phyloP scores from a whole-genome alignment of 176 grass and related monocot species.

The Ananas comosus region DNA sequence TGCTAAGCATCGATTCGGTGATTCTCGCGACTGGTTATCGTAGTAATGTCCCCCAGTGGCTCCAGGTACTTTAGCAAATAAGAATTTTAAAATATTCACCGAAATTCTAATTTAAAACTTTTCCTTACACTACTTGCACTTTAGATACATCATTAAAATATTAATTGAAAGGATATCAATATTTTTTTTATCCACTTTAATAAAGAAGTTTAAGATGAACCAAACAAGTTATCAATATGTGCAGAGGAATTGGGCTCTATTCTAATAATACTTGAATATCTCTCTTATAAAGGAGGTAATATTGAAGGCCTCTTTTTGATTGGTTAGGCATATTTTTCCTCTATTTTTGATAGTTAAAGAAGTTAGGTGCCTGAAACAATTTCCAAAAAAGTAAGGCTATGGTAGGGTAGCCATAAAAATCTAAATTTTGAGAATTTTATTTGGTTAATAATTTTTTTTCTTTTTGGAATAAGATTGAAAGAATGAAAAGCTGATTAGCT shows the following conservation, averaged over 20 bases:
- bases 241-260: neutral
- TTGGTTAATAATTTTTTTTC: too few species aligned
- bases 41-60: constrained; percentile 72
- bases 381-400: constrained; percentile 12
- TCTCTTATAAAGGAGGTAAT: too few species aligned
- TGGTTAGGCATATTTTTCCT: constrained; percentile 16
- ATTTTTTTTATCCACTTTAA: too few species aligned
- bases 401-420: too few species aligned
- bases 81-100: too few species aligned
- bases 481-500: neutral
- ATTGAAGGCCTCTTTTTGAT: neutral
- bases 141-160: too few species aligned
- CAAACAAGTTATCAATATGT: constrained; percentile 11
- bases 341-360: constrained; percentile 28
- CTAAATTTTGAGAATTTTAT: constrained; percentile 10
- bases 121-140: too few species aligned
- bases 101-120: too few species aligned
- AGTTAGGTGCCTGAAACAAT: constrained; percentile 12
- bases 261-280: too few species aligned
- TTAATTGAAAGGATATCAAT: too few species aligned
- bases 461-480: neutral
- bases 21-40: constrained; percentile 80
- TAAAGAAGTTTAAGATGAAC: neutral
- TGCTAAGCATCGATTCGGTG: constrained; percentile 45
- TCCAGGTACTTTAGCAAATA: constrained; percentile 37